Evolutionary conservation across 129 eudicot genomes (phyloP), one percentile per base, ranked within the genome.

Genomic region (Apium graveolens): DNA sequence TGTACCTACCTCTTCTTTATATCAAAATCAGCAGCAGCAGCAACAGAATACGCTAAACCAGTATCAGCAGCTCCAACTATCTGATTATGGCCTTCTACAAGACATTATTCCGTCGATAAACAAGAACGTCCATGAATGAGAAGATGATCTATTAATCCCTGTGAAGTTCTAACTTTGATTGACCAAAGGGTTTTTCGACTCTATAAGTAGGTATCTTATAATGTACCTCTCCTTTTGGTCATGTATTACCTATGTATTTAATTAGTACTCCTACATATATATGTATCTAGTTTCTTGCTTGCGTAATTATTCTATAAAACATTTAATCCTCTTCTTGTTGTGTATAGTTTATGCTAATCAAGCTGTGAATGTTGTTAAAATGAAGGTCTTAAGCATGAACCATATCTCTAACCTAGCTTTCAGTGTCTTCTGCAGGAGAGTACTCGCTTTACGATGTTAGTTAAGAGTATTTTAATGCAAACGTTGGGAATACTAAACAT

Each of bases 81-180:
- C 87, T 46, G 97, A 92, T 76, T 92, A 85, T 88, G 97, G 97
- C n/a, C 91, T 92, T 68, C 81, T 92, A 39, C 97, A 92, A 72
- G 97, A 92, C 76, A 84, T 92, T 85, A 87, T 92, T 83, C 97
- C 96, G 32, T 65, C 81, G 85, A 83, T 48, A 90, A 92, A 80
- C 96, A 84, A 83, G 96, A 92, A 74, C 6, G 41, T 38, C 96
- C 88, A 76, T 90, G 82, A 87, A 1, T 74, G 46, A 39, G 11
- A 21, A 8, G 34, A 60, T 60, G 68, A 60, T 60, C 45, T 20
- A 24, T 26, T 11, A 39, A 71, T 34, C 29, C 2, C 44, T 38
- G 13, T 37, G 46, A 71, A 39, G 26, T 42, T 71, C 75, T 71
- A 71, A 71, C 75, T 71, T 20, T 71, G 24, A 46, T 48, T 2